Evolutionary conservation across 169 alveolate species (phyloP).

Genomic region (Sarcocystis neurona): DNA sequence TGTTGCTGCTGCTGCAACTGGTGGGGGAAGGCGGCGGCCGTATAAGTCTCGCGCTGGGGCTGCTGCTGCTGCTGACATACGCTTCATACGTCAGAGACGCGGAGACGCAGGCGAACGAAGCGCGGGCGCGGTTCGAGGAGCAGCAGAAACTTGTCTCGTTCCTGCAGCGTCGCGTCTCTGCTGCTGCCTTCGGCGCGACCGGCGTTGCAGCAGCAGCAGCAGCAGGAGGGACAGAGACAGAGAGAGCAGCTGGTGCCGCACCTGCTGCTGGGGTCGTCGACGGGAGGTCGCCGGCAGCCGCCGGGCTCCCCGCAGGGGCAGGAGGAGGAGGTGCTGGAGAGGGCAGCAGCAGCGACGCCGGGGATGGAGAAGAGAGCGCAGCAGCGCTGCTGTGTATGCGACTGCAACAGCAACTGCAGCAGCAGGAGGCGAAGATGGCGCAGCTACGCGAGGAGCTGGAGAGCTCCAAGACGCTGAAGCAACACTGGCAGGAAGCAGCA

Average conservation of each 20-base stretch:
- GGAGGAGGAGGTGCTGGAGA: too few species aligned
- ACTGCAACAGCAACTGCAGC: slow-evolving; percentile 9
- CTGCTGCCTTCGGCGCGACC: background rate
- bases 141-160: slow-evolving; percentile 46
- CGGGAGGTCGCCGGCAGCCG: background rate
- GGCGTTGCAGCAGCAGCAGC: background rate
- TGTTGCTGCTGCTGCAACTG: too few species aligned
- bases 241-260: slow-evolving; percentile 4
- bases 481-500: slow-evolving; percentile 61
- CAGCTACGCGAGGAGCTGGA: slow-evolving; percentile 45
- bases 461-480: slow-evolving; percentile 56
- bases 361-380: too few species aligned
- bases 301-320: background rate
- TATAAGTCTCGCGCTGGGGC: background rate
- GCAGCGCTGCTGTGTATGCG: slow-evolving; percentile 30
- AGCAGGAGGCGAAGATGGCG: slow-evolving; percentile 44
- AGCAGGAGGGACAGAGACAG: background rate
- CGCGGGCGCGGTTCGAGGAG: slow-evolving; percentile 54
- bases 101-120: slow-evolving; percentile 44
- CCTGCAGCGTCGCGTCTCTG: slow-evolving; percentile 52
- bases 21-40: too few species aligned
- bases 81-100: background rate
- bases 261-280: background rate
- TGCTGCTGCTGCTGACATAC: slow-evolving; percentile 34
- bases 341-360: too few species aligned